Percentiles rank a stretch among this genome's conserved stretches.
These are phyloP conservation scores for Haplographium delicatum DNA, from an alignment of 495 filamentous ascomycete genomes.

Conservation along the genomic window DNA sequence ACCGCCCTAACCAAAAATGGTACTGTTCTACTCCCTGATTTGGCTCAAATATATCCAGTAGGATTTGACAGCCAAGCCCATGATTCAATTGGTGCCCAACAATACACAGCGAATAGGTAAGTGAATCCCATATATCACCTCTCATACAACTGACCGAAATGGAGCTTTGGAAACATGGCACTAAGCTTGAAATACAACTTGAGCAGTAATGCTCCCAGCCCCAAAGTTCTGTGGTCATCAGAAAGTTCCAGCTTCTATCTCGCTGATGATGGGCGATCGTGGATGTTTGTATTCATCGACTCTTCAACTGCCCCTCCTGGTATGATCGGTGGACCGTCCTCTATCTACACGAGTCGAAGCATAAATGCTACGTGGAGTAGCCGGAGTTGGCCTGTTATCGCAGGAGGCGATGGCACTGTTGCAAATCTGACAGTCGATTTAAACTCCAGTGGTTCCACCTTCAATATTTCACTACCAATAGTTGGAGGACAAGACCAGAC, in stretches of 20 bases:
- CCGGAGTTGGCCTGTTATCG: not conserved
- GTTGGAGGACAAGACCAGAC: conserved; percentile 1
- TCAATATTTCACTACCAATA: not conserved
- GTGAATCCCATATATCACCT: not conserved
- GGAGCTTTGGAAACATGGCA: not conserved
- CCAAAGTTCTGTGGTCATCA: not conserved
- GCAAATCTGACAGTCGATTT: not conserved
- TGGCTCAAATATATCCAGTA: not conserved
- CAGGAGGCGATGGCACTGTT: conserved; percentile 2
- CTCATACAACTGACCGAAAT: not conserved
- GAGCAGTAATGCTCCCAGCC: not conserved
- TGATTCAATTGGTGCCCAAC: not conserved
- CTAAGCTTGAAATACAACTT: not conserved
- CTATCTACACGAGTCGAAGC: not conserved
- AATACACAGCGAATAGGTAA: conserved; percentile 10
- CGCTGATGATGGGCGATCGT: not conserved
- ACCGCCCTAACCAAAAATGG: not conserved
- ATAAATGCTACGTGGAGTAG: conserved; percentile 1
- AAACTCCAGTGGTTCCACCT: not conserved
- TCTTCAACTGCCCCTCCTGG: not conserved
- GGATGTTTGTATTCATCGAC: conserved; percentile 1
- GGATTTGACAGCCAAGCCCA: not conserved
- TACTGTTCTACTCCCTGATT: not conserved
- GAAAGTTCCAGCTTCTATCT: not conserved
- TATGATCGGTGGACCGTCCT: not conserved